These are phyloP conservation scores for Auricularia sp. DNA, from an alignment of 768 basidiomycete genomes.

Conservation along the genomic window DNA sequence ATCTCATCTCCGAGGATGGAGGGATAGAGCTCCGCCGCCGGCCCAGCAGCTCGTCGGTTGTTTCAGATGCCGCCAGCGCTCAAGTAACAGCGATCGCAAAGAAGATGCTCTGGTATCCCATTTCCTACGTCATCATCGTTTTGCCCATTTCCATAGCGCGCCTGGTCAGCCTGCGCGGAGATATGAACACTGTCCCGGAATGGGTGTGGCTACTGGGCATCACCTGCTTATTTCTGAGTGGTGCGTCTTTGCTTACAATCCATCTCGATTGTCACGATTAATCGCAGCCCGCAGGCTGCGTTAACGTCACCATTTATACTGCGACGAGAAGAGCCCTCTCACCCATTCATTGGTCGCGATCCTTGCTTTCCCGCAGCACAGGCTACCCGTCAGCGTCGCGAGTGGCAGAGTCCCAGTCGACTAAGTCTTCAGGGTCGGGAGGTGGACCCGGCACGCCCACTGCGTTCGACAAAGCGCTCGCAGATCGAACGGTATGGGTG, in stretches of 20 bases:
- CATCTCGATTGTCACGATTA: too few relatives aligned
- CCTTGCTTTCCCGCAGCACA: background rate
- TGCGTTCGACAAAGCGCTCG: too few relatives aligned
- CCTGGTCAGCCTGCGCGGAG: background rate
- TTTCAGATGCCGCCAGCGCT: background rate
- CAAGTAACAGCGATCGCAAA: background rate
- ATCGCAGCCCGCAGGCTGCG: background rate
- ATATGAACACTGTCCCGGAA: background rate
- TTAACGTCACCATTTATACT: background rate
- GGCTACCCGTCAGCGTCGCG: too few relatives aligned
- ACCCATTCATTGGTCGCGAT: background rate
- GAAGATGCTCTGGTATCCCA: slow-evolving; percentile 1
- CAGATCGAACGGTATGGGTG: too few relatives aligned
- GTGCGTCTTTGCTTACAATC: background rate
- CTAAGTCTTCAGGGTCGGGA: too few relatives aligned
- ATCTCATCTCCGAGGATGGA: background rate
- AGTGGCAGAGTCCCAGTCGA: too few relatives aligned
- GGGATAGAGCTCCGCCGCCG: background rate
- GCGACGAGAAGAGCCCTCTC: background rate
- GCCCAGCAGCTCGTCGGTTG: background rate
- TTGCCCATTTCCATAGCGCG: background rate
- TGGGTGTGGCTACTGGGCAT: background rate
- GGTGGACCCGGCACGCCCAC: too few relatives aligned
- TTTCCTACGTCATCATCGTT: background rate
- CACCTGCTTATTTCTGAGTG: background rate